A percentile compares a stretch with the other conserved stretches of the same genome.
These are phyloP conservation scores for Russula virescens DNA, from an alignment of 768 basidiomycete species.

Conservation along the genomic window DNA sequence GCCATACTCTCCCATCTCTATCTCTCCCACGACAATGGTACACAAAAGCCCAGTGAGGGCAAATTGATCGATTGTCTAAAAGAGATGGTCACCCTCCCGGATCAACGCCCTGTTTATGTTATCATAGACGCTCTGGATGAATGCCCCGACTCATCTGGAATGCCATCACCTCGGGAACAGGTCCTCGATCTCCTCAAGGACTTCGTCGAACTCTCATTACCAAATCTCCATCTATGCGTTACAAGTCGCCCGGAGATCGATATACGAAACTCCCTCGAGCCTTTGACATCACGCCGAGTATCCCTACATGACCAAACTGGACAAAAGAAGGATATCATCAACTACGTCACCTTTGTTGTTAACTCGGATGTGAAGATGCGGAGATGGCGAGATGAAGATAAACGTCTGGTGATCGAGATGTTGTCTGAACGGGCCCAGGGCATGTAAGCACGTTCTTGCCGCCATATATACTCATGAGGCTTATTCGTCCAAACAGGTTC, in stretches of 20 bases:
- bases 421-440: background rate
- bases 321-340: background rate
- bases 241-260: constrained; percentile 1
- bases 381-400: background rate
- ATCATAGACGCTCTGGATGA: background rate
- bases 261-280: background rate
- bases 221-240: background rate
- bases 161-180: background rate
- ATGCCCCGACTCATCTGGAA: background rate
- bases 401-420: background rate
- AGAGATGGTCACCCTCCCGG: background rate
- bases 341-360: background rate
- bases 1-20: background rate
- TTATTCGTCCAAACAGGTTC: background rate
- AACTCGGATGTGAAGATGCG: background rate
- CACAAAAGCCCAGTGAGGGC: background rate
- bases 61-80: background rate
- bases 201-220: background rate
- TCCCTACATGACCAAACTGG: constrained; percentile 1
- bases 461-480: background rate
- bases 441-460: background rate
- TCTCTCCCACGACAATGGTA: background rate
- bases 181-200: background rate
- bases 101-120: background rate
- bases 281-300: background rate